Evolutionary conservation across 208 protist genomes (phyloP).

Genomic region (Leishmania lainsoni): DNA sequence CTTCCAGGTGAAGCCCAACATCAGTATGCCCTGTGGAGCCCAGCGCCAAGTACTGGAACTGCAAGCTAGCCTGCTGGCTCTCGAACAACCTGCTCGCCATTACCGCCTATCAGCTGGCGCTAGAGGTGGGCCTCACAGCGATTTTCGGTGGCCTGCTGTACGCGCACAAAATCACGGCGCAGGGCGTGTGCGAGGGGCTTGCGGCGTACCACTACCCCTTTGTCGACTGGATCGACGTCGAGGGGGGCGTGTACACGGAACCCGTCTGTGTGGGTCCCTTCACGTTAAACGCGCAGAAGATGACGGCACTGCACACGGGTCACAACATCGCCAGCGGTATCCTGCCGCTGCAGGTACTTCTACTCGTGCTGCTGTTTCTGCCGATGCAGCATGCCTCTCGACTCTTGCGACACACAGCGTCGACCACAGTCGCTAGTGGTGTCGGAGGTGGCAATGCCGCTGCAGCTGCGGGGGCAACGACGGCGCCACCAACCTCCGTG

Average conservation of each 20-base stretch:
- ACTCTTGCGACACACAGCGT: background rate
- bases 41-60: conserved; percentile 43
- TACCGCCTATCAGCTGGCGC: conserved; percentile 67
- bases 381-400: conserved; percentile 29
- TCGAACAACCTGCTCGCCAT: conserved; percentile 60
- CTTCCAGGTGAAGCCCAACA: conserved; percentile 34
- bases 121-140: conserved; percentile 54
- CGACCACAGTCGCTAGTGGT: background rate
- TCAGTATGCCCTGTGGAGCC: conserved; percentile 40
- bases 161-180: conserved; percentile 24
- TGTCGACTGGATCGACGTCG: conserved; percentile 47
- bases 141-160: conserved; percentile 51
- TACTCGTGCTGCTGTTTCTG: conserved; percentile 53
- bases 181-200: conserved; percentile 38
- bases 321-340: conserved; percentile 72
- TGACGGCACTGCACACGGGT: conserved; percentile 64
- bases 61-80: conserved; percentile 45
- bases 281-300: conserved; percentile 51
- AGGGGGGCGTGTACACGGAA: conserved; percentile 49
- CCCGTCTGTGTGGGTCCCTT: conserved; percentile 41
- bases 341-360: conserved; percentile 58
- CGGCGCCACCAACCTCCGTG: conserved; percentile 1
- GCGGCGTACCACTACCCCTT: conserved; percentile 54
- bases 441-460: background rate
- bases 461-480: background rate